These are phyloP conservation scores for Jasminum sambac DNA, from an alignment of 257 asterid genomes.

Conservation along the genomic window DNA sequence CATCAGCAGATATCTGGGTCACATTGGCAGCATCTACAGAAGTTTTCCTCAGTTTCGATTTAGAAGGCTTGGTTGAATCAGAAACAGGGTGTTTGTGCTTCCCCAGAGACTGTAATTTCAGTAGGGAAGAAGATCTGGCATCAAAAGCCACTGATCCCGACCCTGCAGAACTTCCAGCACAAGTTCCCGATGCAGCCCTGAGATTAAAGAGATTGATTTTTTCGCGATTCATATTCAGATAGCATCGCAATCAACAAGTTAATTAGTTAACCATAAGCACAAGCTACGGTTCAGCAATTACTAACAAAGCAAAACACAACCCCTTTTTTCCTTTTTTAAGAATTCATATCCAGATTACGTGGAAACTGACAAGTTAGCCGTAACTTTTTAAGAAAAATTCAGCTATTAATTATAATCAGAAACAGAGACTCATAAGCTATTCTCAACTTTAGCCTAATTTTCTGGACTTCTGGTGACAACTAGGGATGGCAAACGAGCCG, in stretches of 20 bases:
- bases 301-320: neutral
- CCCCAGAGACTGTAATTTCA: constrained; percentile 47
- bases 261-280: neutral
- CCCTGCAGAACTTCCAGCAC: constrained; percentile 36
- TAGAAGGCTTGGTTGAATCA: constrained; percentile 54
- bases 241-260: neutral
- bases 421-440: no score
- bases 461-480: no score
- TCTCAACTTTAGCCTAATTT: no score
- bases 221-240: neutral
- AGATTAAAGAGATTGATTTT: constrained; percentile 10
- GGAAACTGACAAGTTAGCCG: neutral
- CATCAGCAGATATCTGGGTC: constrained; percentile 32
- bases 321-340: no score
- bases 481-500: no score
- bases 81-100: constrained; percentile 58
- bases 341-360: neutral
- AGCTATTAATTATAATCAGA: neutral
- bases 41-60: constrained; percentile 56
- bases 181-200: constrained; percentile 49
- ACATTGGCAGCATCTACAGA: constrained; percentile 38
- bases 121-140: constrained; percentile 33
- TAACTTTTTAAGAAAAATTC: neutral
- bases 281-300: neutral
- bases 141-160: constrained; percentile 54